Evolutionary conservation across 2,329 filamentous ascomycete genomes (phyloP), one percentile per base, ranked within the genome.

Genomic region (Pyricularia sp.): DNA sequence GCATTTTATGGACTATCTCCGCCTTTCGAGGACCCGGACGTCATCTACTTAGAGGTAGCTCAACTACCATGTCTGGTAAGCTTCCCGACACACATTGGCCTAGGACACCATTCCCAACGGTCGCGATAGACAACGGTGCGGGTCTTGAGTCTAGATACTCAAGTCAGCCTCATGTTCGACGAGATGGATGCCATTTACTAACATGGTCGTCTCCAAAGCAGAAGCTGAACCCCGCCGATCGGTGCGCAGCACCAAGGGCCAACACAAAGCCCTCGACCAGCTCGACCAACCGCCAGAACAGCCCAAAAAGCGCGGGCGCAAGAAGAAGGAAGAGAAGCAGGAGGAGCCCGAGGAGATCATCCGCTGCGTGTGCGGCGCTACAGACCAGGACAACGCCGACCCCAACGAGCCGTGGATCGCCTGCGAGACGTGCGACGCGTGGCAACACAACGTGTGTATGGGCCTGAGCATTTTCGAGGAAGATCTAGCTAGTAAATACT

Each of bases 361-460:
- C 68, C 89, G 93, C 69, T 99, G 93, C 75, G 89, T 97, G 62
- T 99, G 93, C 73, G 93, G 94, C 69, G 88, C 91, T 66, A 90
- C 90, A 60, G 89, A 90, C 70, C 89, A 92, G 69, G 89, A 93
- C 66, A 62, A 40, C 22, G 90, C 93, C 70, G 90, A 96, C 70
- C 88, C 90, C 16, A 90, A 89, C 69, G 88, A 94, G 70, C 88
- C 92, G 64, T 97, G 96, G 92, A 96, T 99, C 71, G 91, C 90
- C 67, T 99, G 94, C 79, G 94, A 99, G 75, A 85, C 84, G 61
- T 99, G 94, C 76, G 86, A 86, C 62, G 93, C 89, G 57, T 99
- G 94, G 94, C 94, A 99, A 77, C 94, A 99, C 77, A 97, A 97
- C 72, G 88, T 96, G 68, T 99, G 94, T 74, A 91, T 99, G 81